Evolutionary conservation across 345 rosid species (phyloP).

Genomic region (Lenwebbia sp.): DNA sequence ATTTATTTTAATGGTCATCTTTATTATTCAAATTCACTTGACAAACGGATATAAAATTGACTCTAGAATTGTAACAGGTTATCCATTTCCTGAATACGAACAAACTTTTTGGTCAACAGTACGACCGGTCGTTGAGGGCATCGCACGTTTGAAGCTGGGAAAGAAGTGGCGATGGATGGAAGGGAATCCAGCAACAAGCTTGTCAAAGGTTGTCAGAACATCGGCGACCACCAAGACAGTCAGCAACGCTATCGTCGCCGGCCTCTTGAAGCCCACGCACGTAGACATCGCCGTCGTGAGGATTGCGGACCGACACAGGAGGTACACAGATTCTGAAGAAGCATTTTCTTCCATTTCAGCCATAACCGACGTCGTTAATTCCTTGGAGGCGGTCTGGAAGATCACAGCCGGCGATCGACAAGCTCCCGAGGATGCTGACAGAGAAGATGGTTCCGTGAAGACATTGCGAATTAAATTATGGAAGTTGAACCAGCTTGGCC

Average conservation of each 20-base stretch:
- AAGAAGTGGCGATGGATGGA: not conserved
- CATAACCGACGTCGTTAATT: not conserved
- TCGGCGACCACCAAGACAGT: slow-evolving; percentile 1
- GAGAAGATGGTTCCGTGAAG: not conserved
- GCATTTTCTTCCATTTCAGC: not conserved
- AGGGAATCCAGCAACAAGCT: not conserved
- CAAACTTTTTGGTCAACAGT: slow-evolving; percentile 1
- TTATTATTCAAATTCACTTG: not conserved
- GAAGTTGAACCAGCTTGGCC: not conserved
- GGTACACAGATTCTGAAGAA: not conserved
- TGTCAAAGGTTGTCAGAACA: not conserved
- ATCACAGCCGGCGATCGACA: not conserved
- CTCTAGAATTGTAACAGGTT: not conserved
- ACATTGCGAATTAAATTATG: not conserved
- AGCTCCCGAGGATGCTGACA: not conserved
- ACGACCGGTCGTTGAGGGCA: not conserved
- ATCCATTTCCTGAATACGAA: not conserved
- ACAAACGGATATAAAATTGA: not conserved
- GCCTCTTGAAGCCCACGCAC: not conserved
- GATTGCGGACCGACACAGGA: not conserved
- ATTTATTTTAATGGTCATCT: not conserved
- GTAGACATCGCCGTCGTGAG: not conserved
- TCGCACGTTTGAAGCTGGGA: not conserved
- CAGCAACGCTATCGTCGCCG: not conserved
- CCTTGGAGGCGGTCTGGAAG: not conserved